Conservation (phyloP, 805 yeast species). For the Hemisphaericaspora nanyangensis region DNA sequence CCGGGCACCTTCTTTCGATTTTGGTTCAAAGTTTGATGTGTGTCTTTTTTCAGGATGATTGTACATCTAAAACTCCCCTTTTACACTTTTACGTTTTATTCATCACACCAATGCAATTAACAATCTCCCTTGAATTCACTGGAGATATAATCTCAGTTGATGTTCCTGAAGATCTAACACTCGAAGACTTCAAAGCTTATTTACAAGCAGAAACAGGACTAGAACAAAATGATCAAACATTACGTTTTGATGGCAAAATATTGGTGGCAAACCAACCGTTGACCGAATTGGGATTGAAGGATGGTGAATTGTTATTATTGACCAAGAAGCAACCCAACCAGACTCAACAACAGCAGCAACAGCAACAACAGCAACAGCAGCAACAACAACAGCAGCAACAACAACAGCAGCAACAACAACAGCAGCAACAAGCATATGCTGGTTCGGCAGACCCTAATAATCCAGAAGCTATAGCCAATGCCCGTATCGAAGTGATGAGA, state of each 20-base stretch:
- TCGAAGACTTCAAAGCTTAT: constrained; percentile 69
- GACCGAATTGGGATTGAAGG: constrained; percentile 43
- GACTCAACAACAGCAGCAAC: constrained; percentile 6
- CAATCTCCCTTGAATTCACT: constrained; percentile 20
- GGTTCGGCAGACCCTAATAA: constrained; percentile 1
- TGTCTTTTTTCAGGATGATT: too few species aligned
- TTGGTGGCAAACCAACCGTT: constrained; percentile 31
- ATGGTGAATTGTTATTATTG: constrained; percentile 57
- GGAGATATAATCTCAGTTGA: constrained; percentile 47
- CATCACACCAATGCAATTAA: constrained; percentile 28
- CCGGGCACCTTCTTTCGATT: too few species aligned
- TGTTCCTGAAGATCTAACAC: constrained; percentile 57
- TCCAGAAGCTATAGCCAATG: constrained; percentile 11
- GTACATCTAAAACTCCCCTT: too few species aligned
- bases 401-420: constrained; percentile 9
- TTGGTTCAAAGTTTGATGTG: too few species aligned
- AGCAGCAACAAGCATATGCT: constrained; percentile 4
- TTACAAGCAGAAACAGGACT: constrained; percentile 66
- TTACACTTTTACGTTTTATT: too few species aligned
- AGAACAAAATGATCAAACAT: constrained; percentile 41
- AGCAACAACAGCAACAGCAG: constrained; percentile 6
- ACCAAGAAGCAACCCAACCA: constrained; percentile 10
- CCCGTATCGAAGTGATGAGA: constrained; percentile 47
- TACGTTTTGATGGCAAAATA: constrained; percentile 48
- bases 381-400: constrained; percentile 1